Evolutionary conservation across 2,329 filamentous ascomycete species (phyloP).

Genomic region (Aspergillus tubingensis): DNA sequence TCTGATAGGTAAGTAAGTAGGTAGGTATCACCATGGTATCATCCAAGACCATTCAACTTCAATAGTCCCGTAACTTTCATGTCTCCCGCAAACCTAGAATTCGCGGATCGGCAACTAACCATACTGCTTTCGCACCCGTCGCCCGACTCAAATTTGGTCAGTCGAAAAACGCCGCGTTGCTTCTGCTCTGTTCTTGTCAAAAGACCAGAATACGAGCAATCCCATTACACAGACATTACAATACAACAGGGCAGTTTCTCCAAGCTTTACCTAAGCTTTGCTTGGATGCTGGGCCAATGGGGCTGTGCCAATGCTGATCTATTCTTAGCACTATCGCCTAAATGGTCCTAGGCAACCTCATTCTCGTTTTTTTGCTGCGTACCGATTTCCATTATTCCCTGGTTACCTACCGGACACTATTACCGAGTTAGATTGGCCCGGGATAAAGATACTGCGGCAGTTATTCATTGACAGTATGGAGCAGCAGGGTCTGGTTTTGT

Average conservation of each 20-base stretch:
- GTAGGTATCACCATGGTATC: neutral
- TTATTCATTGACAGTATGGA: neutral
- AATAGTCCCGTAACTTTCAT: too few relatives aligned
- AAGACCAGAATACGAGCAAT: neutral
- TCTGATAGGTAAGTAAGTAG: neutral
- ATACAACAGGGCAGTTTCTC: neutral
- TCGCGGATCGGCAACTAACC: neutral
- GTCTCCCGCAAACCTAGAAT: too few relatives aligned
- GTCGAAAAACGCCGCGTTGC: neutral
- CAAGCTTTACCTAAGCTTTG: conserved; percentile 1
- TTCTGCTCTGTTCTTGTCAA: neutral
- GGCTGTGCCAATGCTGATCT: neutral
- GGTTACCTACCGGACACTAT: neutral
- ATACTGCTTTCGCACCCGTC: neutral
- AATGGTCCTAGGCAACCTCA: neutral
- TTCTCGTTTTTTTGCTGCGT: neutral
- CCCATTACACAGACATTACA: neutral
- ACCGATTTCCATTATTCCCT: too few relatives aligned
- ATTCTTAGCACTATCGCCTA: conserved; percentile 1
- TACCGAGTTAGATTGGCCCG: neutral
- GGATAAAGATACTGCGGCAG: neutral
- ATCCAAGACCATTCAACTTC: too few relatives aligned
- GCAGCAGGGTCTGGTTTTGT: too few relatives aligned
- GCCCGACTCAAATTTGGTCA: neutral
- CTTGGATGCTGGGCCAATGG: neutral